phyloP scores from a whole-genome alignment of 768 basidiomycete species.

The Panaeolus cyanescens region DNA sequence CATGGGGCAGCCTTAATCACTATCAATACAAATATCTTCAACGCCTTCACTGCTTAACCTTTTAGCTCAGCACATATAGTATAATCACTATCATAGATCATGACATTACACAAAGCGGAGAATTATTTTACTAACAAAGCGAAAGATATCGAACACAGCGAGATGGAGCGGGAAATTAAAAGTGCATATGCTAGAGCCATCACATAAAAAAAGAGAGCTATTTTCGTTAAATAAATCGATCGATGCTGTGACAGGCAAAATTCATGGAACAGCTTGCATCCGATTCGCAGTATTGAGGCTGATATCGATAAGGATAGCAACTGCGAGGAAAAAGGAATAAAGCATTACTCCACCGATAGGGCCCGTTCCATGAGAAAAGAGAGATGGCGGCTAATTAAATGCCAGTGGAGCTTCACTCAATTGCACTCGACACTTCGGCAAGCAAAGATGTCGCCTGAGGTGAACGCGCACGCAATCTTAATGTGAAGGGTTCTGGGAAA shows the following conservation, averaged over 20 bases:
- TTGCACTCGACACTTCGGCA: conserved; percentile 10
- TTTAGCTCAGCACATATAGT: too few relatives aligned
- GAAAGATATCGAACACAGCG: not conserved
- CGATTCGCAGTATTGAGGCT: not conserved
- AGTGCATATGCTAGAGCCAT: not conserved
- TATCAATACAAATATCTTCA: too few relatives aligned
- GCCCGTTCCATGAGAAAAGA: not conserved
- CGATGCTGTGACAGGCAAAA: not conserved
- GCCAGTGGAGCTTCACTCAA: not conserved
- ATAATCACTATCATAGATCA: too few relatives aligned
- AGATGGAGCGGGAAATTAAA: not conserved
- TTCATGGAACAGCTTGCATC: not conserved
- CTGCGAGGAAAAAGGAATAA: not conserved
- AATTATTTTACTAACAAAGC: too few relatives aligned
- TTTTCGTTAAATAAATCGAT: not conserved
- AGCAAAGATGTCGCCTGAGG: conserved; percentile 17
- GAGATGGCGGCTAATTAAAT: not conserved
- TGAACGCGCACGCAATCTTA: conserved; percentile 22
- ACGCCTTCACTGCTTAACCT: too few relatives aligned
- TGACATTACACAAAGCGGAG: too few relatives aligned
- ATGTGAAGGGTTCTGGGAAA: conserved; percentile 23
- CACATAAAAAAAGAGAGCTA: not conserved
- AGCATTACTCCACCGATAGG: conserved; percentile 1
- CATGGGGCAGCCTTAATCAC: too few relatives aligned
- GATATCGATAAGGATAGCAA: not conserved